These are phyloP conservation scores for Apophysomyces ossiformis DNA, from an alignment of 371 early-diverging fungal species.

Conservation along the genomic window DNA sequence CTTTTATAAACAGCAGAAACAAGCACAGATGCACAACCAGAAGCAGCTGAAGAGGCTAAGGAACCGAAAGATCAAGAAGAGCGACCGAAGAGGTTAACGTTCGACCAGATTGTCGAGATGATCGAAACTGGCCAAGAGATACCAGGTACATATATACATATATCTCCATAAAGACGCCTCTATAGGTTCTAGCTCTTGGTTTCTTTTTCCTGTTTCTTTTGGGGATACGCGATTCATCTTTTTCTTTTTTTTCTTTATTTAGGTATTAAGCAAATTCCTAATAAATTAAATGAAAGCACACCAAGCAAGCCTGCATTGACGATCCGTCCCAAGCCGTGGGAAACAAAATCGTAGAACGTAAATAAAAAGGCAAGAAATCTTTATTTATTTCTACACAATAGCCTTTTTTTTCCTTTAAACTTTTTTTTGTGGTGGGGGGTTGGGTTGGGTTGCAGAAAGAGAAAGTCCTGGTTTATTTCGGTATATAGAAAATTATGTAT, in stretches of 20 bases:
- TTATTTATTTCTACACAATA: too few species aligned
- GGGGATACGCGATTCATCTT: too few species aligned
- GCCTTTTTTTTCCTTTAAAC: neutral
- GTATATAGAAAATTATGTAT: too few species aligned
- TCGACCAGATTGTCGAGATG: conserved; percentile 57
- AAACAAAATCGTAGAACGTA: conserved; percentile 20
- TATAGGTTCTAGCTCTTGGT: neutral
- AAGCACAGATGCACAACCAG: neutral
- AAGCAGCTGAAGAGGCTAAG: conserved; percentile 4
- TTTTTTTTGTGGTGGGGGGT: too few species aligned
- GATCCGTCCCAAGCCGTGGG: conserved; percentile 58
- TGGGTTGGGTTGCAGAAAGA: too few species aligned
- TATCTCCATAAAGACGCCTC: neutral
- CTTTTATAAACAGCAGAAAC: neutral
- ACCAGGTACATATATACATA: conserved; percentile 42
- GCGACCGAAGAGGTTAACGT: conserved; percentile 31
- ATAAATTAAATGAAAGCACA: conserved; percentile 52
- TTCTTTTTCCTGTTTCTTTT: neutral
- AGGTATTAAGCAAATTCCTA: conserved; percentile 62
- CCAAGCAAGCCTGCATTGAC: conserved; percentile 51
- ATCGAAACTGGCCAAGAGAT: conserved; percentile 57
- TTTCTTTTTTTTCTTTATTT: neutral
- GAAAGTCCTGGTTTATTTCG: too few species aligned
- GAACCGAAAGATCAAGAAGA: conserved; percentile 2
- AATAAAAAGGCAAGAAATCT: neutral